Evolutionary conservation across 2,329 filamentous ascomycete genomes (phyloP), one percentile per base, ranked within the genome.

Genomic region (Trichoderma sp.): DNA sequence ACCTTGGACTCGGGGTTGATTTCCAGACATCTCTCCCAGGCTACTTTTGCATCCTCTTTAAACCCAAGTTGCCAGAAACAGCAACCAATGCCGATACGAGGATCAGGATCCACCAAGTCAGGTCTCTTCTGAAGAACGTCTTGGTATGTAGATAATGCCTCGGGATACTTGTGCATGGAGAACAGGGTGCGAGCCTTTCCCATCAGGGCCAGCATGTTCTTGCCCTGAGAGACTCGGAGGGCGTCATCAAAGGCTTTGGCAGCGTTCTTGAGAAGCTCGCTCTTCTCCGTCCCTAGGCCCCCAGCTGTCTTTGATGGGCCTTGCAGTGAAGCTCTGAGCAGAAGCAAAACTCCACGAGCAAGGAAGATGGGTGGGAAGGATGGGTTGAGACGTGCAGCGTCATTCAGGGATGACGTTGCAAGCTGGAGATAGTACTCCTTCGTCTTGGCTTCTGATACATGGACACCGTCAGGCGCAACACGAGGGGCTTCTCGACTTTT

Each of bases 1-100:
- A 95, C 91, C 85, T 97, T 98, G 27, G 95, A 97, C 29, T 95
- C 90, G 0, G 94, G 92, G 80, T 89, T 91, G 81, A 98, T 89
- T 82, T 97, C 94, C 33, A 98, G 85, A 14, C 93, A 92, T 77
- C 97, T 90, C 82, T 97, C 93, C 97, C 97, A 99, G 14, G 97
- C 96, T 65, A 88, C 87, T 82, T 94, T 96, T 8, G 97, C 97
- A 80, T 98, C 95, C 41, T 97, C 94, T 83, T 97, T 98, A 87
- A 94, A 95, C 12, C 95, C 95, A 33, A 99, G 88, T 83, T 98
- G 94, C 97, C 97, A 99, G 83, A 98, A 93, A 86, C 97, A 99
- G 84, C 95, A 97, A 63, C 97, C 97, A 81, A 99, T 96, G 74
- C 97, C 97, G 79, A 99, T 96, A 79, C 97, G 91, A 79, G 97